Base-by-base conservation (phyloP, 2,329 filamentous ascomycete species). In the Penicillium psychrosexuale region DNA sequence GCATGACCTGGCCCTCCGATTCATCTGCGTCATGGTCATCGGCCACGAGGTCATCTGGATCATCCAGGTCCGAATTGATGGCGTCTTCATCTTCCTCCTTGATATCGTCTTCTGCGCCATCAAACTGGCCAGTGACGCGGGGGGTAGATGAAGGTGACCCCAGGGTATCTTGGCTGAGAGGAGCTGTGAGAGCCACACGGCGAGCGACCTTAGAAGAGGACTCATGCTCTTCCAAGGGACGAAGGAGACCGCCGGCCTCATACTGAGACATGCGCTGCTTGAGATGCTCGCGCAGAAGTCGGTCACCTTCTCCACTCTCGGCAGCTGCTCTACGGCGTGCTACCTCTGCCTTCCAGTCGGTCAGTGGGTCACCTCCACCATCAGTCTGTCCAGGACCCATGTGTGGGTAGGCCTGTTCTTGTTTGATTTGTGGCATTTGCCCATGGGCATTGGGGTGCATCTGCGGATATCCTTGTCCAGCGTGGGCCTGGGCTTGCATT, bases 31-130 rank as follows among this genome's bases (percentile, higher is more conserved):
- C 92, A 33, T 94, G 90, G 24, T 93, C 90, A 24, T 94, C 91
- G 30, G 89, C 87, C 17, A 85, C 76, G 11, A 90, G 86, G 58
- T 97, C 94, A 59, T 97, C 92, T 0, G 92, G 86, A 69, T 99
- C 94, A 70, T 99, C 94, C 3, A 99, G 85, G 67, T 99, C 94
- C 0, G 94, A 97, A 74, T 99, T 99, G 77, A 99, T 99, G 1
- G 93, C 94, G 72, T 99, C 92, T 62, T 96, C 93, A 61, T 97
- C 92, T 12, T 85, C 84, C 70, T 63, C 84, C 42, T 85, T 84
- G 6, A 83, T 78, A 22, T 77, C 75, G 48, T 78, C 78, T 9
- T 75, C 77, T 13, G 70, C 67, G 17, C 80, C 82, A 68, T 93
- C 88, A 48, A 82, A 81, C 57, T 86, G 82, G 31, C 75, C 60